Evolutionary conservation across 2,329 filamentous ascomycete species (phyloP).

Genomic region (Fusarium udum): DNA sequence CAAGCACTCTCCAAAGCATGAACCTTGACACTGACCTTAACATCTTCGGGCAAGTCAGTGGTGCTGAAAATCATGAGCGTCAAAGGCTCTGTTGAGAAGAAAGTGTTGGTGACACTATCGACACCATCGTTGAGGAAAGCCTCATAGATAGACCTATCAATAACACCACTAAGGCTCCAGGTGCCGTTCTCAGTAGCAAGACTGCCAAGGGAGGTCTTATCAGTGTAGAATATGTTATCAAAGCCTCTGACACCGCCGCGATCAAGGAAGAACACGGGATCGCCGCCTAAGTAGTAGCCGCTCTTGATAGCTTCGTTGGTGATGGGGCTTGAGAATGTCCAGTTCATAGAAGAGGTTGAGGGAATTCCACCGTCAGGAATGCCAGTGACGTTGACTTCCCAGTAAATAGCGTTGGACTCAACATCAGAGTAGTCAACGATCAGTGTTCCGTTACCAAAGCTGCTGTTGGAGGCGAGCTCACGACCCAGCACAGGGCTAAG

Average conservation of each 20-base stretch:
- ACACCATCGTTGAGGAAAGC: conserved; percentile 48
- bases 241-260: conserved; percentile 43
- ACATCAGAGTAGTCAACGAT: conserved; percentile 58
- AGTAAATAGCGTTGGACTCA: conserved; percentile 58
- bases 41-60: conserved; percentile 26
- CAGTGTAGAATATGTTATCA: conserved; percentile 47
- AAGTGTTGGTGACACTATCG: conserved; percentile 47
- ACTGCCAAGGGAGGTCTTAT: conserved; percentile 43
- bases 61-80: conserved; percentile 36
- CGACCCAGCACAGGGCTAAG: conserved; percentile 57
- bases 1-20: conserved; percentile 43
- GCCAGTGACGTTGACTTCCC: conserved; percentile 62
- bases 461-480: conserved; percentile 54
- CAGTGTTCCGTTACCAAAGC: conserved; percentile 58
- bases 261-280: conserved; percentile 44
- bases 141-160: conserved; percentile 50
- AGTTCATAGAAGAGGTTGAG: conserved; percentile 42
- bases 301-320: conserved; percentile 42
- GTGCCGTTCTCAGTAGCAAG: conserved; percentile 16
- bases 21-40: conserved; percentile 37
- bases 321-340: conserved; percentile 39
- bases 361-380: conserved; percentile 33
- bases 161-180: conserved; percentile 46
- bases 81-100: conserved; percentile 44
- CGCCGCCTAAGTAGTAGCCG: conserved; percentile 43